These are phyloP conservation scores for Plasmodium cynomolgi DNA, from an alignment of 169 alveolate genomes.

Conservation along the genomic window DNA sequence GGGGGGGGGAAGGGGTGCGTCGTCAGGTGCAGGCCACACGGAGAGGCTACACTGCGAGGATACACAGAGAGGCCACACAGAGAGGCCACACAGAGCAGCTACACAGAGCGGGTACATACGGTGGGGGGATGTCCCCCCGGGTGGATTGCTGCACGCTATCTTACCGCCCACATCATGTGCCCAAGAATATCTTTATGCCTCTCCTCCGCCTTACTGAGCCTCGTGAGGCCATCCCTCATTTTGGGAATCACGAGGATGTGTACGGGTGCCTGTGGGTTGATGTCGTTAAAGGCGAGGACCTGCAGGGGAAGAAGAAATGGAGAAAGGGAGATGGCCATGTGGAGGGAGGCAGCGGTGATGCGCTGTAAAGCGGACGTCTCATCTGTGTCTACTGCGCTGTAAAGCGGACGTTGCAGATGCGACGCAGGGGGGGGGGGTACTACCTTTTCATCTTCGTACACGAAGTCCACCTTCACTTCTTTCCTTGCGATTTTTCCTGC, in stretches of 20 bases:
- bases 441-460: constrained; percentile 66
- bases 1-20: neutral
- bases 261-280: constrained; percentile 93
- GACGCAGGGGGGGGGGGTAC: neutral
- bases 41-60: neutral
- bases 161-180: constrained; percentile 90
- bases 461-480: constrained; percentile 37
- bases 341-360: neutral
- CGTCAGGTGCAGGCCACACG: neutral
- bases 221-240: constrained; percentile 88
- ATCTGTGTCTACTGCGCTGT: neutral
- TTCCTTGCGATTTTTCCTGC: constrained; percentile 62
- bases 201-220: constrained; percentile 90
- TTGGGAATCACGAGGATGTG: constrained; percentile 95
- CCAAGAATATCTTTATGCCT: constrained; percentile 90
- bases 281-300: constrained; percentile 93
- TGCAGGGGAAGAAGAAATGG: neutral
- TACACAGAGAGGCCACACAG: neutral
- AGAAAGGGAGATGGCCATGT: neutral
- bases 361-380: too few relatives aligned
- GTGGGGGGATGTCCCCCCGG: neutral
- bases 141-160: neutral
- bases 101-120: neutral
- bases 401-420: too few relatives aligned
- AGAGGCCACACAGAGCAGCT: neutral